Base-by-base conservation (phyloP, 495 filamentous ascomycete species). In the Daldinia loculata region DNA sequence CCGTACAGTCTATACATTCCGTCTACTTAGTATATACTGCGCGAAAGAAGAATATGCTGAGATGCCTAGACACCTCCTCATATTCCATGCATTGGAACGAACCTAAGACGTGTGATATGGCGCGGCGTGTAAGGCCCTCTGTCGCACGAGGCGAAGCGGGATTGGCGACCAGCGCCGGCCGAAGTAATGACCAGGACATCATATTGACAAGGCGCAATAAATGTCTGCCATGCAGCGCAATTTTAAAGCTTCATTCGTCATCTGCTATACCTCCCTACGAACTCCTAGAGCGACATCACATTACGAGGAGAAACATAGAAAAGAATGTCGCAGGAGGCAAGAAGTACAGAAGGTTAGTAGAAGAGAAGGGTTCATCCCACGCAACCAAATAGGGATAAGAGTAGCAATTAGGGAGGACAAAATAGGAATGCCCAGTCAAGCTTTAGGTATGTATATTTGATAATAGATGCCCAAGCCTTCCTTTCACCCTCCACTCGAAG, bases 151-250 rank as follows among this genome's bases (percentile, higher is more conserved):
- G 56, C 17, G 75, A 60, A 43, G 64, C 67, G 66, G 75, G 68
- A 59, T 77, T 72, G 59, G 75, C 75, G 68, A 72, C 75, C 66
- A 77, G 66, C 63, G 74, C 75, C 24, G 75, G 74, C 34, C 75
- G 70, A 52, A 75, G 62, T 45, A 72, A 74, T 27, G 75, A 66
- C 67, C 67, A 65, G 17, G 68, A 71, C 61, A 76, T 76, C 68
- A 77, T 77, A 38, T 71, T 69, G 61, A 64, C 62, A 61, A 53
- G n/a, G 22, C 52, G n/a, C 69, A 53, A 60, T 26, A 64, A 41
- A 45, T 17, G 52, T 63, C 67, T 66, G 74, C 64, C 63, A 73
- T 65, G 62, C 30, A 61, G 62, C 27, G 29, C 48, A 39, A 50
- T 29, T 3, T 63, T 8, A 26, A 52, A 51, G 14, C 15, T 17